phyloP scores from a whole-genome alignment of 108 stramenopile species.

The Pseudonitzschia delicatissima region DNA sequence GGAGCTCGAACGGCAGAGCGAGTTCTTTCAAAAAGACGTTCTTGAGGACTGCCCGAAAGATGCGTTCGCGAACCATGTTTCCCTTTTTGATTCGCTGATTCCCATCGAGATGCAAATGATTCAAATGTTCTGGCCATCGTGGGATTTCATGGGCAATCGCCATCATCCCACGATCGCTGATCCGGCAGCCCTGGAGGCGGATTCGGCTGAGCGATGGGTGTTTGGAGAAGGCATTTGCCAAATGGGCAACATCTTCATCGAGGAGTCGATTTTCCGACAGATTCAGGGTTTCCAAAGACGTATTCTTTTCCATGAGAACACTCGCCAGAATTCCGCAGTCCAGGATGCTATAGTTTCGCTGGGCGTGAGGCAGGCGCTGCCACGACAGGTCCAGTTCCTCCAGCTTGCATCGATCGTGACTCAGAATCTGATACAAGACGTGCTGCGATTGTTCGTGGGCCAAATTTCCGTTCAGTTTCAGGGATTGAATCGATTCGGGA shows the following conservation, averaged over 20 bases:
- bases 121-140: not conserved
- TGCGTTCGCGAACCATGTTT: not conserved
- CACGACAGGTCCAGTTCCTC: conserved; percentile 7
- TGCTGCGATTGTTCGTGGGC: not conserved
- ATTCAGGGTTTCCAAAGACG: not conserved
- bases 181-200: not conserved
- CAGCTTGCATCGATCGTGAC: not conserved
- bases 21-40: not conserved
- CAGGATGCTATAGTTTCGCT: not conserved
- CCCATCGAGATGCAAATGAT: not conserved
- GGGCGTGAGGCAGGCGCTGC: not conserved
- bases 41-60: not conserved
- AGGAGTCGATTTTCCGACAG: conserved; percentile 1
- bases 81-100: not conserved
- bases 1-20: not conserved
- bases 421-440: not conserved
- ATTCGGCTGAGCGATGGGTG: not conserved
- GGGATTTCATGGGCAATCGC: not conserved
- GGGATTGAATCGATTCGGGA: not conserved
- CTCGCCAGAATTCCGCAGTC: not conserved
- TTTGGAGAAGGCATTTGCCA: not conserved
- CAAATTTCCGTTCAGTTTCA: conserved; percentile 13
- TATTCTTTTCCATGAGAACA: not conserved
- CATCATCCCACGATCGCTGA: not conserved
- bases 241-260: not conserved